Evolutionary conservation across 805 yeast genomes (phyloP).

Genomic region (Yueomyces sinensis): DNA sequence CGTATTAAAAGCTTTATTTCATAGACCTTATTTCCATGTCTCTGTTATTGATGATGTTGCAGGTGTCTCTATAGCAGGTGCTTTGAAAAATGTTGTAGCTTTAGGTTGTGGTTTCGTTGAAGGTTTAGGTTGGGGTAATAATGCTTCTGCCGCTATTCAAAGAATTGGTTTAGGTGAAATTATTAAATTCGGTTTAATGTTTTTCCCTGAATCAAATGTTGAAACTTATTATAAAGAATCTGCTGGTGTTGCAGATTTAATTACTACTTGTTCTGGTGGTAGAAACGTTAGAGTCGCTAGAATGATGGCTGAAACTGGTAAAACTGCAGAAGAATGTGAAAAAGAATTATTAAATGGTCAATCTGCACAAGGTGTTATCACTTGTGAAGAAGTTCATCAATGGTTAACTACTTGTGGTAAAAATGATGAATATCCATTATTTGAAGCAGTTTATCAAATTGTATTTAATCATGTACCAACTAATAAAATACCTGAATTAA

Average conservation of each 20-base stretch:
- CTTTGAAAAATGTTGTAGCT: constrained; percentile 92
- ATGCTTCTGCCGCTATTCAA: constrained; percentile 96
- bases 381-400: constrained; percentile 84
- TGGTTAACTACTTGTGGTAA: constrained; percentile 40
- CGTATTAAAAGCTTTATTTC: constrained; percentile 74
- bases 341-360: constrained; percentile 83
- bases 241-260: constrained; percentile 97
- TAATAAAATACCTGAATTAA: constrained; percentile 58
- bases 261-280: constrained; percentile 96
- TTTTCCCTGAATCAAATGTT: constrained; percentile 62
- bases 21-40: constrained; percentile 97
- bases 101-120: constrained; percentile 95
- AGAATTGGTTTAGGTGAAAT: constrained; percentile 89
- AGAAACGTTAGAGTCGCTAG: constrained; percentile 88
- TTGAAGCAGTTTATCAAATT: constrained; percentile 61
- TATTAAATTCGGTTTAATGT: constrained; percentile 69
- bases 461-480: constrained; percentile 64
- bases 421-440: constrained; percentile 58
- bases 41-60: constrained; percentile 85
- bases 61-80: constrained; percentile 95
- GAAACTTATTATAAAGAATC: constrained; percentile 84
- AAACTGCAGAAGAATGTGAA: constrained; percentile 71
- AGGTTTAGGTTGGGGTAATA: constrained; percentile 98
- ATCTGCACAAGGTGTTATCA: constrained; percentile 90
- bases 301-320: constrained; percentile 70